Percentiles rank a stretch among this genome's conserved stretches.
Conservation (phyloP, 2,329 filamentous ascomycete genomes). For the Dothistroma septosporum region DNA sequence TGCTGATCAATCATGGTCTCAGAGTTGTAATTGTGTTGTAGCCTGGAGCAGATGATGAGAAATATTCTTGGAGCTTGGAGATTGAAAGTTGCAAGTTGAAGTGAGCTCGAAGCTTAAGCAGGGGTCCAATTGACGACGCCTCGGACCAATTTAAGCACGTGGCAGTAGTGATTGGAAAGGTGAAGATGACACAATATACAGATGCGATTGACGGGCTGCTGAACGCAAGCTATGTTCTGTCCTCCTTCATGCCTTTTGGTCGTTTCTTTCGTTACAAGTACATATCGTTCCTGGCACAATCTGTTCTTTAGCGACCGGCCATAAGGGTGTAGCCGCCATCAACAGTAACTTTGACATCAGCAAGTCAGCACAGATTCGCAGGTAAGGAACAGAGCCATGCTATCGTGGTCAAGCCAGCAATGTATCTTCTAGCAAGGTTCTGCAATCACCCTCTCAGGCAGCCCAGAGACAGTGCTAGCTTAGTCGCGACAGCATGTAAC, state of each 20-base stretch:
- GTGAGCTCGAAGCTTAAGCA: neutral
- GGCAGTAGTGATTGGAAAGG: neutral
- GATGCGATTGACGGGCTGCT: neutral
- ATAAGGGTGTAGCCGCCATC: conserved; percentile 52
- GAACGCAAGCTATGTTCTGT: neutral
- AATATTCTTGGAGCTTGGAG: neutral
- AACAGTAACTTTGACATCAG: conserved; percentile 48
- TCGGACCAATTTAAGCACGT: neutral
- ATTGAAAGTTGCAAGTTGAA: neutral
- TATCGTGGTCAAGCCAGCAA: too few relatives aligned
- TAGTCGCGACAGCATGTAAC: too few relatives aligned
- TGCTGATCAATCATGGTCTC: neutral
- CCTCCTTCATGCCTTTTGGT: neutral
- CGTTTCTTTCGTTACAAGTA: conserved; percentile 1
- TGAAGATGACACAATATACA: neutral
- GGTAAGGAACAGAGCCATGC: too few relatives aligned
- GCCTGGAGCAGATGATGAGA: neutral
- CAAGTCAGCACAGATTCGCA: too few relatives aligned
- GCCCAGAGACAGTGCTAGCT: too few relatives aligned
- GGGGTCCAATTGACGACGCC: neutral
- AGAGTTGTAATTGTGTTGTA: neutral
- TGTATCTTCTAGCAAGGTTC: too few relatives aligned
- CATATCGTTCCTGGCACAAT: neutral
- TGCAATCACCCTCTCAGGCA: too few relatives aligned
- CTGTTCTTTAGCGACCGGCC: conserved; percentile 29